phyloP scores from a whole-genome alignment of 1,284 basidiomycete species.

The Boletus sp. region DNA sequence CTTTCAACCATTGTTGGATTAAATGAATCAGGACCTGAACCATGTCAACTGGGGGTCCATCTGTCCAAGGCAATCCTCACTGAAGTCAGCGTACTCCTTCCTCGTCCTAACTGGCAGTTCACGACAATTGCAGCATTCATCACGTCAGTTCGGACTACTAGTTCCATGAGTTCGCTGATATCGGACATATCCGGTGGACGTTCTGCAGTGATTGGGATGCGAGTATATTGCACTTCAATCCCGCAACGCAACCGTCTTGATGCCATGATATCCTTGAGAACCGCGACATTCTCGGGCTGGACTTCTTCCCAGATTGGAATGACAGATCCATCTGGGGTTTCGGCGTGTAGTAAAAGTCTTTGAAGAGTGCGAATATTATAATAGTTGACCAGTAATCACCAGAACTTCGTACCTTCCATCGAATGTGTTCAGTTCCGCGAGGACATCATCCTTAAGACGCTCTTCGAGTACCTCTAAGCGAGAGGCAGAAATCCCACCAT shows the following conservation, averaged over 20 bases:
- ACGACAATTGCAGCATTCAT: constrained; percentile 82
- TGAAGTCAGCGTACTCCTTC: constrained; percentile 88
- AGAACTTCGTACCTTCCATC: constrained; percentile 63
- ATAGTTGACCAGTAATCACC: background rate
- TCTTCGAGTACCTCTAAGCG: constrained; percentile 90
- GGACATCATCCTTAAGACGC: constrained; percentile 85
- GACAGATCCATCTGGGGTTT: constrained; percentile 84
- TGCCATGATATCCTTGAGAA: constrained; percentile 90
- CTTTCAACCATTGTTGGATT: constrained; percentile 82
- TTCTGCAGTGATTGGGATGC: constrained; percentile 90
- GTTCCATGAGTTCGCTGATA: constrained; percentile 73
- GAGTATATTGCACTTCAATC: constrained; percentile 72
- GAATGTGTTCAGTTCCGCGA: constrained; percentile 78
- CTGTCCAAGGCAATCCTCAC: constrained; percentile 39
- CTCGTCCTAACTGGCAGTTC: constrained; percentile 94
- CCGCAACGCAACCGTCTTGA: constrained; percentile 41
- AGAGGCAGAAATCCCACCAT: constrained; percentile 86
- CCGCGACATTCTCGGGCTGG: constrained; percentile 70
- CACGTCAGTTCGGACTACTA: constrained; percentile 74
- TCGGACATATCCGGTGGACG: constrained; percentile 68
- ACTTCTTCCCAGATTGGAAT: constrained; percentile 96
- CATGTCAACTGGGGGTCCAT: constrained; percentile 9
- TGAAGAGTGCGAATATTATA: background rate
- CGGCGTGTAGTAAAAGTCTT: constrained; percentile 83
- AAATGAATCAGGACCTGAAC: constrained; percentile 76